Conservation (phyloP, 305 asterid species). For the Vinca major region DNA sequence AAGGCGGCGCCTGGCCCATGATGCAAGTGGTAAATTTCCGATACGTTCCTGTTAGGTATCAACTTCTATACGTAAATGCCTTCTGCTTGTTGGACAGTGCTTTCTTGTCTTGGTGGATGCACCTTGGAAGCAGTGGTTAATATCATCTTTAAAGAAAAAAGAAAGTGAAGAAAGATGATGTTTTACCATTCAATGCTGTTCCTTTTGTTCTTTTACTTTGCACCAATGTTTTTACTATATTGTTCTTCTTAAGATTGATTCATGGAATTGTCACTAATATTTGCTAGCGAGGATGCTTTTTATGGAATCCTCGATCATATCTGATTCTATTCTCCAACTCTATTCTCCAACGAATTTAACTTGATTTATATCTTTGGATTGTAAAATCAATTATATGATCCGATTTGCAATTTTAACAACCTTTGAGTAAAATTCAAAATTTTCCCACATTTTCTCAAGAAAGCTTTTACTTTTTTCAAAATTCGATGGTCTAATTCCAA, state of each 20-base stretch:
- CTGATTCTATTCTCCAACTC: too few relatives aligned
- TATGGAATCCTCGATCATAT: too few relatives aligned
- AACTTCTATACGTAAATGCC: conserved; percentile 26
- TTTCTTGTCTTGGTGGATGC: conserved; percentile 30
- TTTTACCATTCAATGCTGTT: neutral
- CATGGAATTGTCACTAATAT: neutral
- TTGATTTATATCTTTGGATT: too few relatives aligned
- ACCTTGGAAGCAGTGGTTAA: conserved; percentile 25
- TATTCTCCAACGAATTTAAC: too few relatives aligned
- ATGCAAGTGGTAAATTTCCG: conserved; percentile 24
- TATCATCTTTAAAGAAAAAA: conserved; percentile 11
- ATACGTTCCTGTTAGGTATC: conserved; percentile 27
- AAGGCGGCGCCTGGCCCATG: conserved; percentile 27
- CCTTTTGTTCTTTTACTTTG: too few relatives aligned
- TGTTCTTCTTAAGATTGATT: conserved; percentile 10
- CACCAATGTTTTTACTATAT: neutral
- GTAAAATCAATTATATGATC: too few relatives aligned
- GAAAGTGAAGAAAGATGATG: conserved; percentile 14
- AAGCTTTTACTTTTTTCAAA: too few relatives aligned
- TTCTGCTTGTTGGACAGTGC: conserved; percentile 30
- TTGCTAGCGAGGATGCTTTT: neutral
- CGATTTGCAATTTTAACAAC: too few relatives aligned
- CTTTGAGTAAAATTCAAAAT: too few relatives aligned
- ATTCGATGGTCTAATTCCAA: too few relatives aligned
- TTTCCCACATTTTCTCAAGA: too few relatives aligned